Percentiles rank a stretch among this genome's conserved stretches.
Conservation (phyloP, 768 basidiomycete species). For the Lactifluus pinguis region DNA sequence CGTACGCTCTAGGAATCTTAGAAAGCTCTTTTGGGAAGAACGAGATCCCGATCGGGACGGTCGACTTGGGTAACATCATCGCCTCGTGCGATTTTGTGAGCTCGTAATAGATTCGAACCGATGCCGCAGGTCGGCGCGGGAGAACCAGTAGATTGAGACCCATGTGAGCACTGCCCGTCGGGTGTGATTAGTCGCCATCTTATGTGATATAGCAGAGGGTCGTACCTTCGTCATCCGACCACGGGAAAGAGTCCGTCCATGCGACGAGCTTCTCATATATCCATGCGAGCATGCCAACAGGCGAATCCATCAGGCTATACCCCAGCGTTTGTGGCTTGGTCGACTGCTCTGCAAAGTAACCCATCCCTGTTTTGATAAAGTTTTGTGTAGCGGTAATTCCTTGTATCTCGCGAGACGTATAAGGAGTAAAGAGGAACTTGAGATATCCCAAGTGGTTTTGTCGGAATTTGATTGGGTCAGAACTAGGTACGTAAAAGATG, state of each 20-base stretch:
- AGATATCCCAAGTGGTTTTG: constrained; percentile 26
- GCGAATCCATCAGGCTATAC: constrained; percentile 48
- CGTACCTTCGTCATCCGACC: constrained; percentile 52
- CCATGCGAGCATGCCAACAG: constrained; percentile 37
- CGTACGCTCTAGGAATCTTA: background rate
- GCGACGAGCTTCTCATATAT: constrained; percentile 29
- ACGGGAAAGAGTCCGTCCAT: constrained; percentile 40
- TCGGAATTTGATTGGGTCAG: background rate
- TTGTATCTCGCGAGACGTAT: constrained; percentile 24
- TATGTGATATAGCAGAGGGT: too few relatives aligned
- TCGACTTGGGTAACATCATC: background rate
- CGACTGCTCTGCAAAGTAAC: constrained; percentile 27
- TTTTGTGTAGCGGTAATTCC: constrained; percentile 18
- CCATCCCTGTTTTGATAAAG: constrained; percentile 22
- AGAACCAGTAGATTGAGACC: constrained; percentile 33
- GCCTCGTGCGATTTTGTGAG: constrained; percentile 1
- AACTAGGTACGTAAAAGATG: background rate
- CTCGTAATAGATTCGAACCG: constrained; percentile 29
- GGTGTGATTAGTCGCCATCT: background rate
- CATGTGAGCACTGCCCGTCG: constrained; percentile 26
- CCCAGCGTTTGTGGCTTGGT: constrained; percentile 33
- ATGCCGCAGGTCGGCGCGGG: constrained; percentile 26
- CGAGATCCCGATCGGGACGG: constrained; percentile 25
- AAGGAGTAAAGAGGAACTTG: constrained; percentile 23
- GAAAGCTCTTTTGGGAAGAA: constrained; percentile 26